Conservation (phyloP, 1,284 basidiomycete genomes). For the Moesziomyces sp. region DNA sequence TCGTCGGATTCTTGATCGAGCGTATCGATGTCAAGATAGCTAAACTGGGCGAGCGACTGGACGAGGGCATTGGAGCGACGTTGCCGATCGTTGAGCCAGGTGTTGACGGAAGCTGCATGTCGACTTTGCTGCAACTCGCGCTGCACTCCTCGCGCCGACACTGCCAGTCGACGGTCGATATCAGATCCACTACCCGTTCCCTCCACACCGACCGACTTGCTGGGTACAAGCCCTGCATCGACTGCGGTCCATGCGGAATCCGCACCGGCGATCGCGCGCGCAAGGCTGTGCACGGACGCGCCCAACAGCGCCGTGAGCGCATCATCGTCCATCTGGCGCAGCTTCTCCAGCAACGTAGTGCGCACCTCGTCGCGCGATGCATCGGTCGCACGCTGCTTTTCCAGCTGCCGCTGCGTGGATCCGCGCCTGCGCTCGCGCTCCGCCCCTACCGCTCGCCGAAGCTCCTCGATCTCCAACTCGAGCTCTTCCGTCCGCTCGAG, state of each 20-base stretch:
- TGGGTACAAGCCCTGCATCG: slow-evolving; percentile 15
- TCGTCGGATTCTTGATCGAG: slow-evolving; percentile 5
- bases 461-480: slow-evolving; percentile 29
- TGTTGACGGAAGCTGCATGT: slow-evolving; percentile 9
- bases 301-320: slow-evolving; percentile 27
- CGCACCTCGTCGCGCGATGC: not conserved
- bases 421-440: slow-evolving; percentile 21
- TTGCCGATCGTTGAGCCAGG: slow-evolving; percentile 23
- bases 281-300: slow-evolving; percentile 3
- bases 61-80: slow-evolving; percentile 9
- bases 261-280: not conserved
- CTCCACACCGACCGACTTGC: slow-evolving; percentile 36
- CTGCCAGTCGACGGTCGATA: slow-evolving; percentile 30
- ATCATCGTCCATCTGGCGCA: slow-evolving; percentile 35
- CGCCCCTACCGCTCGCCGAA: slow-evolving; percentile 10
- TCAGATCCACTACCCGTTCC: slow-evolving; percentile 26
- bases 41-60: slow-evolving; percentile 7
- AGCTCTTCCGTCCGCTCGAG: slow-evolving; percentile 27
- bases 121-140: not conserved
- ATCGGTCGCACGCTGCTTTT: slow-evolving; percentile 2
- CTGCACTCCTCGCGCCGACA: not conserved
- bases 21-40: slow-evolving; percentile 17
- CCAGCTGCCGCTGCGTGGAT: slow-evolving; percentile 1
- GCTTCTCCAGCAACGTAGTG: slow-evolving; percentile 10
- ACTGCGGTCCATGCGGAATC: slow-evolving; percentile 1